Evolutionary conservation across 441 rosid genomes (phyloP).

Genomic region (Bocquillonia castaneifolia): DNA sequence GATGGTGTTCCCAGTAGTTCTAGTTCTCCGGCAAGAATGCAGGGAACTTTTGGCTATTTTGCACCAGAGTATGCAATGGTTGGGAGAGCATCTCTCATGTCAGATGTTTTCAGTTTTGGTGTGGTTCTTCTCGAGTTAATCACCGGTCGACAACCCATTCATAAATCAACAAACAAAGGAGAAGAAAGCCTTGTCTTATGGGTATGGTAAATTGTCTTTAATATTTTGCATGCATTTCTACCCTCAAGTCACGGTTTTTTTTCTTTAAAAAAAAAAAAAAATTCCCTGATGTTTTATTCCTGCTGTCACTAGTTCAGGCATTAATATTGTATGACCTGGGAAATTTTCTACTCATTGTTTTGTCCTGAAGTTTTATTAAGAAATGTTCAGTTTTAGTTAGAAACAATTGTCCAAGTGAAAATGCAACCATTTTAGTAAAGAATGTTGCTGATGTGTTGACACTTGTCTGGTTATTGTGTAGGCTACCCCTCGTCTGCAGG

Average conservation of each 20-base stretch:
- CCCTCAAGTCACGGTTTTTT: not conserved
- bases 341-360: not conserved
- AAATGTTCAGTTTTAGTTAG: not conserved
- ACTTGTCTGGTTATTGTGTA: constrained; percentile 22
- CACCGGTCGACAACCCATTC: constrained; percentile 85
- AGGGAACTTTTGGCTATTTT: constrained; percentile 95
- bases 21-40: constrained; percentile 88
- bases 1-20: constrained; percentile 78
- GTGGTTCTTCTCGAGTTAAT: constrained; percentile 94
- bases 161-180: constrained; percentile 55
- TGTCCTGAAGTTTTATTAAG: not conserved
- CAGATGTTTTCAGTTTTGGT: constrained; percentile 96
- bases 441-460: constrained; percentile 2
- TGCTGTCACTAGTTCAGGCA: no score
- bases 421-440: not conserved
- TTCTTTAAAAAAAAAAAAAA: no score
- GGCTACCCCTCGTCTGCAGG: constrained; percentile 80
- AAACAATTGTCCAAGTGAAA: not conserved
- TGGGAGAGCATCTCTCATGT: constrained; percentile 87
- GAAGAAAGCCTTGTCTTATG: constrained; percentile 94
- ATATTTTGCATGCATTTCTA: constrained; percentile 1
- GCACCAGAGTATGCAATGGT: constrained; percentile 93
- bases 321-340: no score
- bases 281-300: no score
- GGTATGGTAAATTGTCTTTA: constrained; percentile 48